Base-by-base conservation (phyloP, 2,329 filamentous ascomycete genomes). In the Colletotrichum falcatum region DNA sequence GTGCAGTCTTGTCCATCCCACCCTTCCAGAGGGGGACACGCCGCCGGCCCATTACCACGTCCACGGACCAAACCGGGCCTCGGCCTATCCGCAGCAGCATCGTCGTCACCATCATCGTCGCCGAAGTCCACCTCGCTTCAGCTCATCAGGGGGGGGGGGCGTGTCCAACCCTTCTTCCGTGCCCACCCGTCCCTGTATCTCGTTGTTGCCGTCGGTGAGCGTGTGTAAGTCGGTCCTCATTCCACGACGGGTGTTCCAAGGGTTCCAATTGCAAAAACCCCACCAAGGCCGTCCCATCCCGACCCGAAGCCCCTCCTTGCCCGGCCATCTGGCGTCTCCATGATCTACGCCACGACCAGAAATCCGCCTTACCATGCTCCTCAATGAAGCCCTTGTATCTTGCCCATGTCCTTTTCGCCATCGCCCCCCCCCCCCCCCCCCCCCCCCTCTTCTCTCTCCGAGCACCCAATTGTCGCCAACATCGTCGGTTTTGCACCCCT, bases 141-240 rank as follows among this genome's bases (percentile, higher is more conserved):
- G 63, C 67, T 66, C 23, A 20, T 44, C 67, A 66, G 37, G 37
- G 39, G 26, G 26, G 37, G 12, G 44, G 23, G 35, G 28, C 23
- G n/a, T 61, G 44, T 28, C 30, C n/a, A 61, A 37, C 5, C 16
- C 44, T 11, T 35, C 39, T n/a, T n/a, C 28, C 42, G 30, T 28
- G 35, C 59, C 59, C 44, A 23, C 44, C 8, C 44, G n/a, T 42
- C 59, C 44, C 59, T n/a, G 26, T 28, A 26, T 26, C 54, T 61
- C 59, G 59, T 49, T 11, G 59, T 61, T 33, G 59, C 59, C 59
- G 59, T 61, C 59, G 59, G 59, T 61, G 59, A 61, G 59, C 59
- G 44, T 37, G 30, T n/a, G 44, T 37, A 61, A 49, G 58, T 61
- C 44, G 44, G 58, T 23, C 58, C 30, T 26, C 53, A 56, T 39